These are phyloP conservation scores for Osmozyma mogii DNA, from an alignment of 805 yeast genomes.

Conservation along the genomic window DNA sequence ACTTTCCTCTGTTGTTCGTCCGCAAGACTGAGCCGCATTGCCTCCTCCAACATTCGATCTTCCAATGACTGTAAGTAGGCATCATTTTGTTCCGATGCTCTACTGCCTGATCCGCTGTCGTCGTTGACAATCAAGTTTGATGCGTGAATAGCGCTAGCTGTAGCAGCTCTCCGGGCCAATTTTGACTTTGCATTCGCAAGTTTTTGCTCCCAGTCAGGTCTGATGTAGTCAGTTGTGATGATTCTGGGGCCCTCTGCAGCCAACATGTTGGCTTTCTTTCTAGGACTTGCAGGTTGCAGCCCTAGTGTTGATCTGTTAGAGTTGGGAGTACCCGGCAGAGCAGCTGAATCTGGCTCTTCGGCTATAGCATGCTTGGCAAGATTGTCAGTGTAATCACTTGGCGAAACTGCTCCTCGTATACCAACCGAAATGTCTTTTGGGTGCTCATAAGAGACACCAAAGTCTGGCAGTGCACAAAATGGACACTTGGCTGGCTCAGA, in stretches of 20 bases:
- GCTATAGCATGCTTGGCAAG: no score
- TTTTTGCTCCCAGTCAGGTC: slow-evolving; percentile 90
- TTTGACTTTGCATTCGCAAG: slow-evolving; percentile 65
- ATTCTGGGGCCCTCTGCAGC: slow-evolving; percentile 66
- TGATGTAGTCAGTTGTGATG: slow-evolving; percentile 68
- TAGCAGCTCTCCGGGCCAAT: slow-evolving; percentile 81
- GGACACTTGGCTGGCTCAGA: slow-evolving; percentile 92
- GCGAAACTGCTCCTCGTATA: slow-evolving; percentile 47
- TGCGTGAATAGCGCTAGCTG: slow-evolving; percentile 91
- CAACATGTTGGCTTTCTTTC: no score
- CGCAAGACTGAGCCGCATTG: slow-evolving; percentile 62
- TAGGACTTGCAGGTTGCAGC: no score
- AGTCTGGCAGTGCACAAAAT: slow-evolving; percentile 80
- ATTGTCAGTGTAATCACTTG: no score
- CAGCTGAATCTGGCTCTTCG: no score
- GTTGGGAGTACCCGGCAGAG: slow-evolving; percentile 4
- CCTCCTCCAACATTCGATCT: slow-evolving; percentile 78
- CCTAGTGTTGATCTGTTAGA: slow-evolving; percentile 1
- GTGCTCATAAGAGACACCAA: slow-evolving; percentile 78
- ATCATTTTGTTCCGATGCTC: no score
- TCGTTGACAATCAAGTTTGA: slow-evolving; percentile 56
- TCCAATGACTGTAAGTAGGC: slow-evolving; percentile 29
- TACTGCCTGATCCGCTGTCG: slow-evolving; percentile 13
- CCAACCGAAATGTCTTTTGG: slow-evolving; percentile 49
- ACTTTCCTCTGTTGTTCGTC: slow-evolving; percentile 55